These are phyloP conservation scores for Suhomyces sp. DNA, from an alignment of 805 yeast genomes.

Conservation along the genomic window DNA sequence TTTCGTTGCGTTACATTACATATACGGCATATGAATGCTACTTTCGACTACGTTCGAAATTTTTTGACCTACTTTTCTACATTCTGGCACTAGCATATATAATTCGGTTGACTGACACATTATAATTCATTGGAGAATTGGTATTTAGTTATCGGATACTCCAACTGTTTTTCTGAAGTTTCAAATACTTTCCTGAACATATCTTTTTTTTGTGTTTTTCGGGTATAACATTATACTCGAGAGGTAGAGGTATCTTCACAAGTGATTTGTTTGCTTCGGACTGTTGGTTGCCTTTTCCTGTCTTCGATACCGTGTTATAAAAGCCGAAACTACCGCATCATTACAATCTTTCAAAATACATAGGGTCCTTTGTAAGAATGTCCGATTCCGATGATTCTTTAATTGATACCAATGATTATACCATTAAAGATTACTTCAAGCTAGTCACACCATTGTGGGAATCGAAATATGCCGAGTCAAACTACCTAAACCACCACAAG, in stretches of 20 bases:
- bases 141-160: neutral
- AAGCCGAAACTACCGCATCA: neutral
- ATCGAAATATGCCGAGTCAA: conserved; percentile 6
- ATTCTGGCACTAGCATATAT: neutral
- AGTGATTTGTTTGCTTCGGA: neutral
- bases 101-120: neutral
- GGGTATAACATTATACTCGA: neutral
- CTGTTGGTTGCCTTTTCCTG: neutral
- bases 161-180: neutral
- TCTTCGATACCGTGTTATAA: neutral
- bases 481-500: conserved; percentile 17
- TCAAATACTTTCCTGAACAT: neutral
- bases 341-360: neutral
- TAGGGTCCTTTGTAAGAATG: conserved; percentile 6
- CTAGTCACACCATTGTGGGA: conserved; percentile 18
- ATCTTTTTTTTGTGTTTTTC: neutral
- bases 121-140: neutral
- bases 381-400: conserved; percentile 18
- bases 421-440: conserved; percentile 18
- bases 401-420: conserved; percentile 11
- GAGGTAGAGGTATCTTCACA: neutral
- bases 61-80: neutral
- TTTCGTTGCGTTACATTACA: neutral
- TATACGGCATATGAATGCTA: neutral
- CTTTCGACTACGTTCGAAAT: neutral